A percentile compares a stretch with the other conserved stretches of the same genome.
Evolutionary conservation across 306 rosid species (phyloP).

Genomic region (Astragalus glycyphyllos): DNA sequence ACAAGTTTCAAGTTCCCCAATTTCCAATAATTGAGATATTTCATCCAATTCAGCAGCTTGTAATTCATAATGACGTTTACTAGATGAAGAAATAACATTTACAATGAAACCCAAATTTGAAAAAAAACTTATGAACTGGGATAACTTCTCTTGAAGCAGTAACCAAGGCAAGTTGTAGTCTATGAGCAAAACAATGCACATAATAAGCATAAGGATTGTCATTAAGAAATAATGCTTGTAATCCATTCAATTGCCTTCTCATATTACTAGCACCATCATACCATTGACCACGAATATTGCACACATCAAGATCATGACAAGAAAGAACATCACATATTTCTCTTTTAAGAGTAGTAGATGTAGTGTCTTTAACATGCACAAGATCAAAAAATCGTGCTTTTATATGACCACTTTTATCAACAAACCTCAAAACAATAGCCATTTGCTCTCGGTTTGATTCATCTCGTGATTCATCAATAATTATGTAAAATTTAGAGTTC

Average conservation of each 20-base stretch:
- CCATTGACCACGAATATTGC: neutral
- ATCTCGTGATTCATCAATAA: too few relatives aligned
- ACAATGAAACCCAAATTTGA: neutral
- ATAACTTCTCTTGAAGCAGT: neutral
- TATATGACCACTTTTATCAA: neutral
- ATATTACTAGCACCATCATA: neutral
- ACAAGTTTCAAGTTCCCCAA: too few relatives aligned
- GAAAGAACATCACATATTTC: neutral
- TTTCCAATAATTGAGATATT: too few relatives aligned
- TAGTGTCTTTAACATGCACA: neutral
- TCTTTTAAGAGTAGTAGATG: neutral
- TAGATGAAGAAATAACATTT: too few relatives aligned
- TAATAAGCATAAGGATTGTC: neutral
- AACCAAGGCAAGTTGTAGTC: neutral
- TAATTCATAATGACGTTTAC: too few relatives aligned
- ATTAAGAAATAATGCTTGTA: neutral
- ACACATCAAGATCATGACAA: neutral
- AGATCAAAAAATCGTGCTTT: neutral
- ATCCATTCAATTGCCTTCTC: neutral
- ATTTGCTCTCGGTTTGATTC: too few relatives aligned
- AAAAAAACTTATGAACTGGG: neutral
- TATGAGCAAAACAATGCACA: neutral
- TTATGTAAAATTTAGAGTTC: neutral
- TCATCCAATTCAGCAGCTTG: too few relatives aligned
- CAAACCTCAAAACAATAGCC: neutral